phyloP scores from a whole-genome alignment of 306 rosid species.

The Acmispon strigosus region DNA sequence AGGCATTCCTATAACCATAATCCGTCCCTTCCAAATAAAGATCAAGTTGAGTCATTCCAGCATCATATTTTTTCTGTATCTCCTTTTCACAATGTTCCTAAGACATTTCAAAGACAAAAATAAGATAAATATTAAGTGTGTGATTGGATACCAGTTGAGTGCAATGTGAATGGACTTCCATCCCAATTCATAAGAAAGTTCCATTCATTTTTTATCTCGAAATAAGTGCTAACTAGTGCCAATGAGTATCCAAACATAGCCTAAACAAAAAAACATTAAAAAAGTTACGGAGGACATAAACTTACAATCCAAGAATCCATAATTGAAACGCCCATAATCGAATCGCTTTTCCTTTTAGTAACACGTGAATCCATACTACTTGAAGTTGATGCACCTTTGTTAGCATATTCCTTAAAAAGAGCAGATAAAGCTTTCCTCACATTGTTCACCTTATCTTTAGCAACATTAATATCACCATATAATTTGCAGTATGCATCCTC shows the following conservation, averaged over 20 bases:
- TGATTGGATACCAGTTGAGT: too few species aligned
- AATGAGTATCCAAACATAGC: too few species aligned
- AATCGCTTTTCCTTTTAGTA: too few species aligned
- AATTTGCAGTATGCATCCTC: background rate
- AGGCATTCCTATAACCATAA: background rate
- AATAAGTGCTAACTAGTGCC: too few species aligned
- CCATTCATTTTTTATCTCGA: too few species aligned
- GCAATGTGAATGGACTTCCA: too few species aligned
- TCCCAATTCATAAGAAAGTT: too few species aligned
- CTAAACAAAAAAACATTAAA: background rate
- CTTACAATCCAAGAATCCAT: background rate
- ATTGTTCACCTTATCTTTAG: background rate
- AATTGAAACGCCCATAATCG: too few species aligned
- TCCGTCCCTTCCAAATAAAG: background rate
- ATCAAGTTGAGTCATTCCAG: slow-evolving; percentile 12
- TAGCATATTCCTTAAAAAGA: slow-evolving; percentile 5
- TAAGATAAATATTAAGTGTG: background rate
- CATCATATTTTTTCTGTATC: background rate
- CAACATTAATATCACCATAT: background rate
- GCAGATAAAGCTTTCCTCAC: slow-evolving; percentile 6
- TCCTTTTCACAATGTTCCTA: background rate
- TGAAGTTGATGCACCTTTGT: background rate
- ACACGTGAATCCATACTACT: too few species aligned
- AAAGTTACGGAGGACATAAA: background rate
- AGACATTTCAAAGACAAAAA: background rate